These are phyloP conservation scores for Kluyveromyces lactis DNA, from an alignment of 805 yeast genomes.

Conservation along the genomic window DNA sequence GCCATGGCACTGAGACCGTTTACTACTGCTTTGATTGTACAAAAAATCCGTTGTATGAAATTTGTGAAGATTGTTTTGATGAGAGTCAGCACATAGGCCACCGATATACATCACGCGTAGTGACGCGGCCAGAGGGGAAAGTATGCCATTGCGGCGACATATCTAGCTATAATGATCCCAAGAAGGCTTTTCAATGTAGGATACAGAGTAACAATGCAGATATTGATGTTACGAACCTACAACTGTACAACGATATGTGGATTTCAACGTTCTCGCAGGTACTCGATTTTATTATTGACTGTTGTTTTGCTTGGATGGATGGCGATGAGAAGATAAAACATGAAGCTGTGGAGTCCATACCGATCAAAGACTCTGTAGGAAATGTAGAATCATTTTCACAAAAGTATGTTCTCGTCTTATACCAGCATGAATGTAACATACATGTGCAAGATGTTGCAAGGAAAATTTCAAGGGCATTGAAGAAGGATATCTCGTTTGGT, in stretches of 20 bases:
- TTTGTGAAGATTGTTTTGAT: slow-evolving; percentile 71
- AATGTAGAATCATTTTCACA: slow-evolving; percentile 3
- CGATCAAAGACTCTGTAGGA: slow-evolving; percentile 4
- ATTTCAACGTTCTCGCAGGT: slow-evolving; percentile 12
- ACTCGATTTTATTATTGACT: slow-evolving; percentile 22
- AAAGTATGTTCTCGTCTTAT: slow-evolving; percentile 21
- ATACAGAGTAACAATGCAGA: slow-evolving; percentile 13
- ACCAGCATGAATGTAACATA: slow-evolving; percentile 19
- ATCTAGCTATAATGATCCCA: slow-evolving; percentile 16
- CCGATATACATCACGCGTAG: slow-evolving; percentile 20
- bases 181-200: slow-evolving; percentile 14
- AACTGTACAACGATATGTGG: slow-evolving; percentile 1
- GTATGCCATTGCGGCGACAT: slow-evolving; percentile 28
- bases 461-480: slow-evolving; percentile 16
- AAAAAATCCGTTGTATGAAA: slow-evolving; percentile 25
- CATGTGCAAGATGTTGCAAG: slow-evolving; percentile 20
- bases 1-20: slow-evolving; percentile 23
- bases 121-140: slow-evolving; percentile 24
- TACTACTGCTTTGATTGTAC: slow-evolving; percentile 28
- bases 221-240: neutral
- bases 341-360: neutral
- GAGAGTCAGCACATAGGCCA: slow-evolving; percentile 67
- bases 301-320: slow-evolving; percentile 10
- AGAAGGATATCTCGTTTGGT: slow-evolving; percentile 22
- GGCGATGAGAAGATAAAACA: slow-evolving; percentile 3